Evolutionary conservation across 192 early-diverging fungal species (phyloP).

Genomic region (Spizellomyces punctatus): DNA sequence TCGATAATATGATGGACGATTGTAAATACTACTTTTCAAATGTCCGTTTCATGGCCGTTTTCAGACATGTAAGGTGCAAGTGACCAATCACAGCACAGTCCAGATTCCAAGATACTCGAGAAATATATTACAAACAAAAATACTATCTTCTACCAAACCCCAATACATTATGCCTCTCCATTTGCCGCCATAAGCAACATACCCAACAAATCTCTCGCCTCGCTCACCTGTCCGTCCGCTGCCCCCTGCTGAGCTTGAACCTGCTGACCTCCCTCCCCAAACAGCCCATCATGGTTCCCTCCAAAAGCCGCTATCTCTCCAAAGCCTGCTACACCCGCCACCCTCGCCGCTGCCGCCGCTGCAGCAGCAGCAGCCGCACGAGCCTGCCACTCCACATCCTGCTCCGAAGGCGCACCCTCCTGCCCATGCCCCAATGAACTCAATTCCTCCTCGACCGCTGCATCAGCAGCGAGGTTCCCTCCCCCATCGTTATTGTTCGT

Average conservation of each 20-base stretch:
- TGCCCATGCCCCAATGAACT: neutral
- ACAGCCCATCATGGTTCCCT: neutral
- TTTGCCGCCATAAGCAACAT: slow-evolving; percentile 24
- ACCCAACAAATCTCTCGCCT: slow-evolving; percentile 16
- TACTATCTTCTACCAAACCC: too few relatives aligned
- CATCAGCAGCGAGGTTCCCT: neutral
- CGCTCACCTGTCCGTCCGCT: slow-evolving; percentile 4
- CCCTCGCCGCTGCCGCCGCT: slow-evolving; percentile 4
- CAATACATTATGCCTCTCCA: slow-evolving; percentile 3
- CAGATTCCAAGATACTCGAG: too few relatives aligned
- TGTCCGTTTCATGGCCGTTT: too few relatives aligned
- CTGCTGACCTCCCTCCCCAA: too few relatives aligned
- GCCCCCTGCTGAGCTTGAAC: neutral
- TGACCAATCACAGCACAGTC: too few relatives aligned
- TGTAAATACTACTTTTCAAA: too few relatives aligned
- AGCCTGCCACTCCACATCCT: slow-evolving; percentile 10
- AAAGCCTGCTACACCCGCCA: neutral
- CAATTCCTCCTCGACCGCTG: slow-evolving; percentile 1
- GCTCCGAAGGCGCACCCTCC: neutral
- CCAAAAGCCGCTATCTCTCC: neutral
- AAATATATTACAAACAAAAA: too few relatives aligned
- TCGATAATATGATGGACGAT: too few relatives aligned
- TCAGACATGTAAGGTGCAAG: too few relatives aligned
- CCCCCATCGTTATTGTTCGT: neutral
- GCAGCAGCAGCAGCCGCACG: neutral